These are phyloP conservation scores for Pterothamnion heteromorphum DNA, from an alignment of 31 red algal species.

Conservation along the genomic window DNA sequence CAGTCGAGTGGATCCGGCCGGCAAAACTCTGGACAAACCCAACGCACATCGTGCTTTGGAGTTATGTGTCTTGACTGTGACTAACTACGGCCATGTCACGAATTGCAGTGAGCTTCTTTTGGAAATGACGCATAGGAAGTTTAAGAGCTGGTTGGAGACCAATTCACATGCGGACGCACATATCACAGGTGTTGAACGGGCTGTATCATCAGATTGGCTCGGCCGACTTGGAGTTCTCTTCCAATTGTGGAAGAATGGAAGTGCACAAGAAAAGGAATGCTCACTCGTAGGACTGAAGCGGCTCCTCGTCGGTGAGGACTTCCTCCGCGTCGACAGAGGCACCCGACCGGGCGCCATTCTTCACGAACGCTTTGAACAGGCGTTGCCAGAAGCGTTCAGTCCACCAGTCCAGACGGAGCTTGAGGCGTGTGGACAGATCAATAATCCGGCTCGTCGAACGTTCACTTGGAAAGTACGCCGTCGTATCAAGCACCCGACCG, in stretches of 20 bases:
- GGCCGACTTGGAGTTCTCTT: not conserved
- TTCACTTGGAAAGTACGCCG: not conserved
- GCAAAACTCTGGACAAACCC: not conserved
- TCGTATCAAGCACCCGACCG: not conserved
- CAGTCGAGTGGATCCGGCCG: not conserved
- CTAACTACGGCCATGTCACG: not conserved
- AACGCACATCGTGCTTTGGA: not conserved
- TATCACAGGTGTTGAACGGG: not conserved
- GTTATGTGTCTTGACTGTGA: not conserved
- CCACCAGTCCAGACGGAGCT: no score
- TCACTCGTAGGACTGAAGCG: not conserved
- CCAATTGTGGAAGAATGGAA: not conserved
- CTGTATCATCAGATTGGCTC: not conserved
- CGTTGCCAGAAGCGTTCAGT: no score
- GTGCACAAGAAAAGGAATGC: not conserved
- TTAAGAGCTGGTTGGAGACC: no score
- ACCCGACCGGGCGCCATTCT: not conserved
- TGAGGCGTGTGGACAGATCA: not conserved
- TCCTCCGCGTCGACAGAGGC: not conserved
- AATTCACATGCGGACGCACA: not conserved
- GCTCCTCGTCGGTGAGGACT: not conserved
- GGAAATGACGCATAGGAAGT: no score
- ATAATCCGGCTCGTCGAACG: not conserved
- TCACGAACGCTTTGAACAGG: not conserved
- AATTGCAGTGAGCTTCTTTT: not conserved